Evolutionary conservation across 2,329 filamentous ascomycete species (phyloP).

Genomic region (Colletotrichum cereale): DNA sequence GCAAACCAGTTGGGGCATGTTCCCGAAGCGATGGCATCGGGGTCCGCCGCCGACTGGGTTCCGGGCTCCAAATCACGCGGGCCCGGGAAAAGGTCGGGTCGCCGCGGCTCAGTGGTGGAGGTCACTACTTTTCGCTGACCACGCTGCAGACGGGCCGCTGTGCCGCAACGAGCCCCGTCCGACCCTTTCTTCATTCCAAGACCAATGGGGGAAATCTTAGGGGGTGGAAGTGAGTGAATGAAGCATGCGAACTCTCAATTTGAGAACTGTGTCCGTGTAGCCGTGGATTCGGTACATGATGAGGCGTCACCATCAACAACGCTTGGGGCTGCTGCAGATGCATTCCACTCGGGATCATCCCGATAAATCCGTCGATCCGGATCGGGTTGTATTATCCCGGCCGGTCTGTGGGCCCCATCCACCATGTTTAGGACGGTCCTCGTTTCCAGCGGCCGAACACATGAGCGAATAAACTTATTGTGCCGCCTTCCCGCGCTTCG

Average conservation of each 20-base stretch:
- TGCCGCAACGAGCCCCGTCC: constrained; percentile 20
- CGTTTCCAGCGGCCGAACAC: constrained; percentile 16
- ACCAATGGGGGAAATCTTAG: constrained; percentile 15
- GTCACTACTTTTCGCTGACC: constrained; percentile 17
- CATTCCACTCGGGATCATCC: background rate
- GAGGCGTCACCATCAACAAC: background rate
- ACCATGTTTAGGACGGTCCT: background rate
- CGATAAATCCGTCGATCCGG: constrained; percentile 41
- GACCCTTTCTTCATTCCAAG: background rate
- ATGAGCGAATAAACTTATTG: constrained; percentile 25
- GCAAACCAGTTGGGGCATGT: constrained; percentile 30
- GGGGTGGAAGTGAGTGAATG: background rate
- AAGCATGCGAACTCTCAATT: background rate
- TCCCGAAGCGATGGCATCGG: constrained; percentile 24
- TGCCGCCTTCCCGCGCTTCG: constrained; percentile 46
- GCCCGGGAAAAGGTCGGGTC: constrained; percentile 34
- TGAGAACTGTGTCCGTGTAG: background rate
- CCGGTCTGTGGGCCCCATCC: background rate
- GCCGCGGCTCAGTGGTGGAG: constrained; percentile 17
- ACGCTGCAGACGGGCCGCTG: constrained; percentile 29
- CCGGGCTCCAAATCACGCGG: constrained; percentile 32
- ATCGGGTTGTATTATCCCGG: constrained; percentile 32
- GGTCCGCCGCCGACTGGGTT: constrained; percentile 24
- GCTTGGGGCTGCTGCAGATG: background rate
- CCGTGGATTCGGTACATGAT: constrained; percentile 6